Conservation (phyloP, 345 rosid genomes). For the Arabidopsis arenosa region DNA sequence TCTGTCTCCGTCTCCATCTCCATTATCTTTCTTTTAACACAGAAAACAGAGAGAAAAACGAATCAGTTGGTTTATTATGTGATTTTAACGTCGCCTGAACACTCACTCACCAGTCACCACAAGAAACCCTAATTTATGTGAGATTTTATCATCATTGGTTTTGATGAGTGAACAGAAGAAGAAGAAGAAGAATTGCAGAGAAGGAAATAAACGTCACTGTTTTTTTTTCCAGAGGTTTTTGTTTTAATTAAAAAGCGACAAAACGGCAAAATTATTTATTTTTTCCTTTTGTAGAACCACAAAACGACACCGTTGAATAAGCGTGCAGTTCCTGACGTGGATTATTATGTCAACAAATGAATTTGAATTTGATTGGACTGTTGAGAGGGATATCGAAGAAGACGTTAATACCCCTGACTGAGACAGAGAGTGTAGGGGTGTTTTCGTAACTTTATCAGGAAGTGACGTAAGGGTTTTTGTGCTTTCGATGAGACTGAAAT, state of each 20-base stretch:
- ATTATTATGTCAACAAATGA: not conserved
- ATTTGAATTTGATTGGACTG: slow-evolving; percentile 26
- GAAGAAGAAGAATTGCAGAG: slow-evolving; percentile 40
- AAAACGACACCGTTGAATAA: slow-evolving; percentile 38
- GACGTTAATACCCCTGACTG: not conserved
- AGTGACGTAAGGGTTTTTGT: slow-evolving; percentile 4
- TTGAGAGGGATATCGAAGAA: not conserved
- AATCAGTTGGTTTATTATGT: no score
- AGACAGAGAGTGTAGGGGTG: not conserved
- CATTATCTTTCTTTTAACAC: slow-evolving; percentile 24
- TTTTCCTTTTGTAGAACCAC: slow-evolving; percentile 17
- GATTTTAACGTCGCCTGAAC: not conserved
- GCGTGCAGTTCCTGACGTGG: slow-evolving; percentile 49
- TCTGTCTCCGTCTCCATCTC: slow-evolving; percentile 32
- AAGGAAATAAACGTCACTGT: slow-evolving; percentile 40
- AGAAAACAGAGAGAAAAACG: not conserved
- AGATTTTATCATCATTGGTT: slow-evolving; percentile 38
- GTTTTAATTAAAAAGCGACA: slow-evolving; percentile 32
- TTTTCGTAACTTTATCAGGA: not conserved
- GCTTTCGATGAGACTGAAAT: slow-evolving; percentile 45
- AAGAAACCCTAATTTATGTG: slow-evolving; percentile 48
- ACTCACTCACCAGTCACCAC: not conserved
- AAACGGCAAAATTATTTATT: slow-evolving; percentile 10
- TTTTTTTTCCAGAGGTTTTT: not conserved
- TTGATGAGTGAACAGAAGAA: slow-evolving; percentile 23